Evolutionary conservation across 345 rosid genomes (phyloP), one percentile per base, ranked within the genome.

Genomic region (Eucalyptus grandis): DNA sequence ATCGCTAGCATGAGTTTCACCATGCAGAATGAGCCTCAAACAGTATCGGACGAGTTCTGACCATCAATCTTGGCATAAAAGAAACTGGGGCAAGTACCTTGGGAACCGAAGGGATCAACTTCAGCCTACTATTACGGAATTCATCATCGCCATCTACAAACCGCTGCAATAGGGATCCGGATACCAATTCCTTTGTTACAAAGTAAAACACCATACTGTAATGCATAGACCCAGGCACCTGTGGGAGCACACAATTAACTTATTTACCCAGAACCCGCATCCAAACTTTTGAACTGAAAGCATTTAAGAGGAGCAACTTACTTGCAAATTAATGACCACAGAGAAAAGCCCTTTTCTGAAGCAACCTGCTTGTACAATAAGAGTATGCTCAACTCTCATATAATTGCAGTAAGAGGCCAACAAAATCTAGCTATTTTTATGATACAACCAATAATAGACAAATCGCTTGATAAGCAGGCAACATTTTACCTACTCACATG

Each of bases 121-220:
- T 98, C 89, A 97, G 90, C 89, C 99, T 96, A 92, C 99, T 97
- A 93, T 98, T 98, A 50, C 99, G 96, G 91, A 98, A 98, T 91
- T 98, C 99, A 91, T 98, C 99, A 89, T 98, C 99, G 65, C 99
- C 99, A 90, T 97, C 98, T 89, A 98, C 96, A 92, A 98, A 98
- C 17, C 98, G 95, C 91, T 98, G 98, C 94, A 98, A 91, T 89
- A 98, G 99, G 15, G 99, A 97, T 58, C 99, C 98, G 8, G 96
- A 92, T 56, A 93, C 91, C 80, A 98, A 89, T 90, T 93, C 94
- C 91, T 93, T 96, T 3, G 96, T 93, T 90, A 98, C 97, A 92
- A 96, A 98, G 90, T 98, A 98, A 90, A 98, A 97, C 86, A 98
- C 99, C 99, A 98, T 98, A 92, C 99, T 97, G 91, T 98, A 97